Evolutionary conservation across 2,329 filamentous ascomycete species (phyloP), one percentile per base, ranked within the genome.

Genomic region (Trichoderma harzianum): DNA sequence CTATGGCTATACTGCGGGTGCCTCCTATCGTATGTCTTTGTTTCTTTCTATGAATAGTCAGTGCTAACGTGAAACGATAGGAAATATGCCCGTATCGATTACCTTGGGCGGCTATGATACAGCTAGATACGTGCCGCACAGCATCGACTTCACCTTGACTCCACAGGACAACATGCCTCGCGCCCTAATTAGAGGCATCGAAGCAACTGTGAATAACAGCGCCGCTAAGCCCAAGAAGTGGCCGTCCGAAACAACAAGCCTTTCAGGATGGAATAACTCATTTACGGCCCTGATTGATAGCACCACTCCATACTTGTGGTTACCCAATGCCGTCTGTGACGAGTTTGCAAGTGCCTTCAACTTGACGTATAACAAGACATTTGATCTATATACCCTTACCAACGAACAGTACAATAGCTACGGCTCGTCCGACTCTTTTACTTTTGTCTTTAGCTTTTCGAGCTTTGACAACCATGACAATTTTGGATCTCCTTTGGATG

Each of bases 1-100:
- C 55, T 94, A 92, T 78, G 91, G 90, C 66, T 94, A 91, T 78
- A 94, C 92, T 4, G 92, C 92, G 53, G 92, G 92, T 18, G 91
- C 91, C n/a, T 86, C 87, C 73, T 94, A 94, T 77, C 86, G 90
- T 90, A 82, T 79, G 87, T 71, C 18, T n/a, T 32, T 16, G 21
- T n/a, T 30, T 28, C n/a, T 16, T 3, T 18, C 21, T 5, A 21
- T 24, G 28, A 24, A 26, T 21, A 21, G 58, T 21, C 5, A n/a
- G 10, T 64, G 65, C 74, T 78, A 30, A 77, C 65, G 7, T 7
- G 7, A 28, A 18, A 26, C n/a, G 73, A 68, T 73, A 81, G 78
- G 77, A 70, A 81, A 82, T 70, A 72, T 82, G 10, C 85, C 87
- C 11, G 84, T 85, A 47, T 90, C 89, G 34, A 80, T 94, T 60